Evolutionary conservation across 1,139 yeast genomes (phyloP).

Genomic region (Pichia sp.): DNA sequence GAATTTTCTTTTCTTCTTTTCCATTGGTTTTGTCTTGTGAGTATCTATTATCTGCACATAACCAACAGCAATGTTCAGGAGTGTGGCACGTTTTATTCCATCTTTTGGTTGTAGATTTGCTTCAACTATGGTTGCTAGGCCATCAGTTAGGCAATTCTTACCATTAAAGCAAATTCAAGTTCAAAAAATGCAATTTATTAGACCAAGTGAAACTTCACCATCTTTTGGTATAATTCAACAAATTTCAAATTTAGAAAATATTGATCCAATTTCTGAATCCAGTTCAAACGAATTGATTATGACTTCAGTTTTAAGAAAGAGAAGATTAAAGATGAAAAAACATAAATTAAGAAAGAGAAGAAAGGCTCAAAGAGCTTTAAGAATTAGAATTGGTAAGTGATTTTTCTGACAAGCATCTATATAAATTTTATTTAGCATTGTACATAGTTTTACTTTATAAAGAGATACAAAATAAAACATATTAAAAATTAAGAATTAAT

Average conservation of each 20-base stretch:
- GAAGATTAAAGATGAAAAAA: conserved; percentile 59
- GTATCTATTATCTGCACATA: background rate
- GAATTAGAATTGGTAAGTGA: conserved; percentile 48
- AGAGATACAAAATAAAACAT: background rate
- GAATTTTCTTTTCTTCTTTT: background rate
- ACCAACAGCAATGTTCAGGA: conserved; percentile 7
- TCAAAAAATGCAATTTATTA: conserved; percentile 1
- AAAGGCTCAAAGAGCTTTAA: conserved; percentile 53
- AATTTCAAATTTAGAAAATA: conserved; percentile 6
- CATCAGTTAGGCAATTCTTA: background rate
- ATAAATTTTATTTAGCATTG: background rate
- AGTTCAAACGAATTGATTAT: conserved; percentile 29
- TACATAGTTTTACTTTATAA: conserved; percentile 2
- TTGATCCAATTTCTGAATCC: conserved; percentile 9
- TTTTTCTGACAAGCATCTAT: background rate
- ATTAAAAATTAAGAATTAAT: background rate
- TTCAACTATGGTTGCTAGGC: conserved; percentile 12
- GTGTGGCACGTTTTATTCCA: conserved; percentile 10
- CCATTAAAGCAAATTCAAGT: background rate
- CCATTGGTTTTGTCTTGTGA: background rate
- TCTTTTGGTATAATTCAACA: background rate
- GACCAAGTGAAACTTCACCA: background rate
- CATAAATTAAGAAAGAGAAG: conserved; percentile 62
- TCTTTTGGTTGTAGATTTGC: conserved; percentile 15
- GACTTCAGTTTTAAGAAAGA: conserved; percentile 53